Percentiles rank a stretch among this genome's conserved stretches.
Conservation (phyloP, 169 alveolate species). For the Plasmodium reichenowi region DNA sequence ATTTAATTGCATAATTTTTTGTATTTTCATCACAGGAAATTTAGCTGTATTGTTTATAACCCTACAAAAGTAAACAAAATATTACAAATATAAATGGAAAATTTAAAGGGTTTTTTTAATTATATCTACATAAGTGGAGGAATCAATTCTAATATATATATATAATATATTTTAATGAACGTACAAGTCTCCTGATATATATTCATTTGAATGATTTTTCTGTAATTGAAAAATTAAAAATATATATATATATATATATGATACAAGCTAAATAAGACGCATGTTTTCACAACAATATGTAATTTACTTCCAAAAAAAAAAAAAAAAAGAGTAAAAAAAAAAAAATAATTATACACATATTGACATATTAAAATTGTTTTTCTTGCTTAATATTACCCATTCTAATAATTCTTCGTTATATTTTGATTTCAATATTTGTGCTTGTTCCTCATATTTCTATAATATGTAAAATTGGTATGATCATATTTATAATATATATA, state of each 20-base stretch:
- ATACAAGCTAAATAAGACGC: too few species aligned
- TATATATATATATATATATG: neutral
- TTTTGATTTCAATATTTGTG: slow-evolving; percentile 54
- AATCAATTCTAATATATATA: neutral
- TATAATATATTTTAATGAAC: neutral
- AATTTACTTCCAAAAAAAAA: too few species aligned
- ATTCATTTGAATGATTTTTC: slow-evolving; percentile 26
- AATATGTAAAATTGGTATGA: neutral
- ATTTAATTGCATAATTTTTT: slow-evolving; percentile 65
- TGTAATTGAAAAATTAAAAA: neutral
- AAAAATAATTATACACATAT: too few species aligned
- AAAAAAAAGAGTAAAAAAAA: too few species aligned
- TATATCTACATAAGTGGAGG: too few species aligned
- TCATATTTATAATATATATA: neutral
- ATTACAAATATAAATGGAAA: slow-evolving; percentile 9
- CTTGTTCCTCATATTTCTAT: slow-evolving; percentile 61
- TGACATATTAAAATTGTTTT: neutral
- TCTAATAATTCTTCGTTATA: slow-evolving; percentile 67
- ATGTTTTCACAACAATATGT: too few species aligned
- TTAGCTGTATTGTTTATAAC: slow-evolving; percentile 14
- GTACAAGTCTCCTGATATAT: slow-evolving; percentile 17
- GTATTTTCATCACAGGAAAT: slow-evolving; percentile 55
- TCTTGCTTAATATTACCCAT: slow-evolving; percentile 42
- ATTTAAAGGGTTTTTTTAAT: neutral
- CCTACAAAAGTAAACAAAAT: slow-evolving; percentile 5